Base-by-base conservation (phyloP, 495 filamentous ascomycete species). In the Neurospora tetrasperma region DNA sequence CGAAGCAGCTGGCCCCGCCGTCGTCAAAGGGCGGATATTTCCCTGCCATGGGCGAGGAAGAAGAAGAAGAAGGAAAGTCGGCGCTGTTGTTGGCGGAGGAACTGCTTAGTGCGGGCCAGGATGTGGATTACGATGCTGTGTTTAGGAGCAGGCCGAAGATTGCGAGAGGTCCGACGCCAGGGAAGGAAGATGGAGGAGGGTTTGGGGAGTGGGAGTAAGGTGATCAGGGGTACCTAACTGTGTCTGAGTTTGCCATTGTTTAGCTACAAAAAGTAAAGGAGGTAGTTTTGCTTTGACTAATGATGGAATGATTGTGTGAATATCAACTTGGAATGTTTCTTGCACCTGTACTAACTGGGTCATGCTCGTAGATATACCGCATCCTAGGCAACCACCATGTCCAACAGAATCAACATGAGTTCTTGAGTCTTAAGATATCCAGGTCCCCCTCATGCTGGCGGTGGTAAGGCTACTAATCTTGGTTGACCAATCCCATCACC, bases 71-170 rank as follows among this genome's bases (percentile, higher is more conserved):
- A 59, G 70, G 54, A 18, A 75, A 78, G 44, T 76, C 73, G 40
- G 83, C 72, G 70, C 39, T 73, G 72, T 16, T 80, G 69, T 43
- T 80, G 31, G 74, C 75, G 10, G 80, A 80, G 73, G 78, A 79
- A 73, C 48, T 80, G 73, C 70, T 80, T 43, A 77, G 43, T 27
- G 79, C 74, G n/a, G 88, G 90, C 70, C 90, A 89, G 18, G 91
- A 92, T 72, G 93, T 94, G 78, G 90, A 91, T 75, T 94, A 96
- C 78, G 90, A 92, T 69, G 92, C 90, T 70, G 90, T 97, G 1
- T 97, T 97, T 81, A 94, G 90, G 82, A 93, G 92, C 46, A 81
- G 94, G 73, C 94, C 94, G 2, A 91, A 90, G 74, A 86, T 97
- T 71, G 91, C 89, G 71, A 85, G 85, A 8, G 96, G 94, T 82